A percentile compares a stretch with the other conserved stretches of the same genome.
Evolutionary conservation across 257 asterid genomes (phyloP).

Genomic region (Nicotiana sylvestris): DNA sequence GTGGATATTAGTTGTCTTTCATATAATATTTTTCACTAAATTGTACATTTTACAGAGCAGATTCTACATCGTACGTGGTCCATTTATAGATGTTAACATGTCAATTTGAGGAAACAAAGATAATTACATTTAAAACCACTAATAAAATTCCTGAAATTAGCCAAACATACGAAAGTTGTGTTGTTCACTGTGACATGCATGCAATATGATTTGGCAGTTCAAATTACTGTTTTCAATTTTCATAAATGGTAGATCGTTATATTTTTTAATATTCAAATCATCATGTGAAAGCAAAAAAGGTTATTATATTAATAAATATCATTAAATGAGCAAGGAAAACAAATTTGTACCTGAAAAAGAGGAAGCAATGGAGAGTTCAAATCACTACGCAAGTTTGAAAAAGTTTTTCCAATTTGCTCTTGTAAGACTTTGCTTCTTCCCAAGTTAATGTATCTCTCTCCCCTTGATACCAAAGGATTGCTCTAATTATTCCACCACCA

Average conservation of each 20-base stretch:
- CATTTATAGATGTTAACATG: neutral
- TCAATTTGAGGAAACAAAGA: neutral
- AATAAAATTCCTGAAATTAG: neutral
- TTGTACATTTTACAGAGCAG: neutral
- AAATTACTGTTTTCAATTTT: too few relatives aligned
- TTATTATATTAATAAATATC: too few relatives aligned
- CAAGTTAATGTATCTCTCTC: neutral
- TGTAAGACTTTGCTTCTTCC: neutral
- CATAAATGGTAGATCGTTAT: neutral
- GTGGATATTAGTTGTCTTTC: slow-evolving; percentile 3
- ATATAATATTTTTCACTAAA: neutral
- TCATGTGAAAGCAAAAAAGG: neutral
- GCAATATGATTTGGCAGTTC: neutral
- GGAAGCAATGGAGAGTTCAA: neutral
- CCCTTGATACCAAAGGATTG: slow-evolving; percentile 14
- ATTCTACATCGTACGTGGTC: slow-evolving; percentile 10
- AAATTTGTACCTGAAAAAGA: neutral
- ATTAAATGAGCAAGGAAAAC: neutral
- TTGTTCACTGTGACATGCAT: neutral
- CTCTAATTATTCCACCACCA: slow-evolving; percentile 5
- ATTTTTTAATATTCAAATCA: neutral
- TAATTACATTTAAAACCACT: neutral
- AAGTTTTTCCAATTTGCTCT: neutral
- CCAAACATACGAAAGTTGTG: neutral
- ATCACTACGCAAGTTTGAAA: neutral